Percentiles rank a stretch among this genome's conserved stretches.
Conservation (phyloP, 73 alveolate species). For the Paramecium biaurelia region DNA sequence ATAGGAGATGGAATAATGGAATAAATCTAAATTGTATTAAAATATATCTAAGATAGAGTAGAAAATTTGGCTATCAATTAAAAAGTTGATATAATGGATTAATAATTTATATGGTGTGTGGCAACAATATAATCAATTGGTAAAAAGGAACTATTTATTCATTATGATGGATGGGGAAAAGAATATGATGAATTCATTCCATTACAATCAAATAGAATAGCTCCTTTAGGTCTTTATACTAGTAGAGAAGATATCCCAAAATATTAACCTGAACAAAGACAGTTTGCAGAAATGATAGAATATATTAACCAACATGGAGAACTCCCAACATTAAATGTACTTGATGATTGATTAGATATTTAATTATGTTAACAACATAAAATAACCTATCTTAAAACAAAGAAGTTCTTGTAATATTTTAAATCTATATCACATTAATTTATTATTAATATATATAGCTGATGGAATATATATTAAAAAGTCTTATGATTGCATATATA, state of each 20-base stretch:
- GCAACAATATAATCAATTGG: slow-evolving; percentile 58
- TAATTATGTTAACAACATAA: neutral
- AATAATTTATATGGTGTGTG: slow-evolving; percentile 75
- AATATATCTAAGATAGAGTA: slow-evolving; percentile 39
- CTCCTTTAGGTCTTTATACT: slow-evolving; percentile 74
- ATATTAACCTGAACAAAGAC: slow-evolving; percentile 29
- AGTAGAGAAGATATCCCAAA: slow-evolving; percentile 70
- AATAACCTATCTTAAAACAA: too few relatives aligned
- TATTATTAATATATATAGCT: too few relatives aligned
- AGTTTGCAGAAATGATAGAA: neutral
- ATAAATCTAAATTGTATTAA: slow-evolving; percentile 51
- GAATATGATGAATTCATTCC: slow-evolving; percentile 76
- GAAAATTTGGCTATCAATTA: slow-evolving; percentile 40
- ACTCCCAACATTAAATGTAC: neutral
- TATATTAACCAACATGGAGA: neutral
- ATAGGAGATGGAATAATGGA: slow-evolving; percentile 43
- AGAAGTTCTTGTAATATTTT: too few relatives aligned
- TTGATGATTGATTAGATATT: neutral
- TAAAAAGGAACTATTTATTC: slow-evolving; percentile 60
- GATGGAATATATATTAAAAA: too few relatives aligned
- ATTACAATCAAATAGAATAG: slow-evolving; percentile 69
- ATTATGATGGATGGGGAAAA: slow-evolving; percentile 75
- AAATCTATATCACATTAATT: too few relatives aligned
- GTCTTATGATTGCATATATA: neutral
- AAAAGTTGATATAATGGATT: slow-evolving; percentile 77